These are phyloP conservation scores for Paragyromitra xinjiangensis DNA, from an alignment of 495 filamentous ascomycete species.

Conservation along the genomic window DNA sequence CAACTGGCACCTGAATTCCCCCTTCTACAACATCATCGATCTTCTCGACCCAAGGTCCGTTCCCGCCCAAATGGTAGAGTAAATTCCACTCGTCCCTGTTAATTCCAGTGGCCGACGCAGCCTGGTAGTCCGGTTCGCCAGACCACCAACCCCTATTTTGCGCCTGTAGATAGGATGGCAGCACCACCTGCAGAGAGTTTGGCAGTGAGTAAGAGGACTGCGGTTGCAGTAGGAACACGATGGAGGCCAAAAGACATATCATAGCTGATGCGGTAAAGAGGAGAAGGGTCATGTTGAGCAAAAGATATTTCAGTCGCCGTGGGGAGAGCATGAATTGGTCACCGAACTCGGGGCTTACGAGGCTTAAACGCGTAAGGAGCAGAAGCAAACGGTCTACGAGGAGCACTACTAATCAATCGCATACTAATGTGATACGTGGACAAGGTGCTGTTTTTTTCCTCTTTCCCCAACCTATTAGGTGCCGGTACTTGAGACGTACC, in stretches of 20 bases:
- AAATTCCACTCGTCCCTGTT: conserved; percentile 63
- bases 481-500: conserved; percentile 8
- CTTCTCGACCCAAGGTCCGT: conserved; percentile 70
- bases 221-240: conserved; percentile 53
- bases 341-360: not conserved
- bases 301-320: conserved; percentile 48
- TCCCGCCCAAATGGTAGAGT: conserved; percentile 67
- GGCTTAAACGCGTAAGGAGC: not conserved
- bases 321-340: conserved; percentile 35
- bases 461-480: conserved; percentile 7
- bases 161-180: conserved; percentile 49
- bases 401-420: conserved; percentile 16
- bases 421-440: conserved; percentile 21
- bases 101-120: conserved; percentile 8
- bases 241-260: conserved; percentile 53
- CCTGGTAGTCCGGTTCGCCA: conserved; percentile 23
- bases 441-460: conserved; percentile 6
- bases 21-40: conserved; percentile 59
- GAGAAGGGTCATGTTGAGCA: conserved; percentile 54
- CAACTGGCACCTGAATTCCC: conserved; percentile 62
- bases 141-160: conserved; percentile 49
- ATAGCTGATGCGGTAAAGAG: conserved; percentile 52
- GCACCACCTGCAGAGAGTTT: conserved; percentile 38
- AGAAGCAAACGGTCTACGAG: conserved; percentile 13
- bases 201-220: conserved; percentile 52